phyloP scores from a whole-genome alignment of 1,284 basidiomycete genomes.

The Fomitopsis pinicola region DNA sequence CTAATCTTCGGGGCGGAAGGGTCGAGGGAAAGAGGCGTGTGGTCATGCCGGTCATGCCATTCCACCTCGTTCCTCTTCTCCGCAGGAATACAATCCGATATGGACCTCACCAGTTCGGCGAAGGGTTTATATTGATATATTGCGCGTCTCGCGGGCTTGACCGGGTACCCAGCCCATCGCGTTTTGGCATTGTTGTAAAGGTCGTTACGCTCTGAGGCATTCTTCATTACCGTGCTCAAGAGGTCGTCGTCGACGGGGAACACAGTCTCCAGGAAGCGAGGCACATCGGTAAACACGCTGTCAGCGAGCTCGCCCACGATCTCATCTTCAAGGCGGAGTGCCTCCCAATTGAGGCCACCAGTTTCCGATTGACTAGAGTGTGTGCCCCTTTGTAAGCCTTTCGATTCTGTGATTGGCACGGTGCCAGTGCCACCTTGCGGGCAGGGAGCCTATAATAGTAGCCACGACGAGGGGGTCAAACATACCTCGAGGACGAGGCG shows the following conservation, averaged over 20 bases:
- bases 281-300: not conserved
- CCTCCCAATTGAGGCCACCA: not conserved
- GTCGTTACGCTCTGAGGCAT: too few species aligned
- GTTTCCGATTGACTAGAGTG: not conserved
- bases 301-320: not conserved
- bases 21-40: not conserved
- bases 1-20: not conserved
- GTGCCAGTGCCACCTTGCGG: not conserved
- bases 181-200: not conserved
- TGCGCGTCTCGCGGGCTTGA: slow-evolving; percentile 18
- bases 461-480: not conserved
- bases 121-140: not conserved
- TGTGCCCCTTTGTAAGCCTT: not conserved
- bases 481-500: not conserved
- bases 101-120: not conserved
- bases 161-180: slow-evolving; percentile 19
- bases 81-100: not conserved
- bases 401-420: not conserved
- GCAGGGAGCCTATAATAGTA: too few species aligned
- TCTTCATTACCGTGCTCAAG: not conserved
- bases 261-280: not conserved
- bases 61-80: not conserved
- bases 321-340: not conserved
- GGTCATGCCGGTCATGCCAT: not conserved
- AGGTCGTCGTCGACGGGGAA: not conserved